These are phyloP conservation scores for Pleurotus salmoneostramineus DNA, from an alignment of 768 basidiomycete genomes.

Conservation along the genomic window DNA sequence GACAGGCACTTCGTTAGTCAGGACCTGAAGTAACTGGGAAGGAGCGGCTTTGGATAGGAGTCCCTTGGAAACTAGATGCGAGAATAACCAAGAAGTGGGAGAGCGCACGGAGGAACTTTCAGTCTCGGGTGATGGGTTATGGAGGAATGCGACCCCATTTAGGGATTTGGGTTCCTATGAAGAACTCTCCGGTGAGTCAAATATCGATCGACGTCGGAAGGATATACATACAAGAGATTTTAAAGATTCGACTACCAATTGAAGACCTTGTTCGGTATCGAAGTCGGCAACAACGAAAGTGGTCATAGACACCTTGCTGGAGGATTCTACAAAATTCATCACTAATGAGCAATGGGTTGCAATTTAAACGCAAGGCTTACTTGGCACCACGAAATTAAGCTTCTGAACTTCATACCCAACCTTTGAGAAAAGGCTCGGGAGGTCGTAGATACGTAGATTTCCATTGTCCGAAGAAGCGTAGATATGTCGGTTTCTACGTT, in stretches of 20 bases:
- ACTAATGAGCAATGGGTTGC: not conserved
- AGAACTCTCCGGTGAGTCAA: not conserved
- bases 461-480: slow-evolving; percentile 46
- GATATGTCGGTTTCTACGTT: slow-evolving; percentile 74
- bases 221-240: slow-evolving; percentile 50
- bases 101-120: slow-evolving; percentile 14
- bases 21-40: slow-evolving; percentile 31
- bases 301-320: slow-evolving; percentile 37
- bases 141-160: slow-evolving; percentile 46
- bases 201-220: not conserved
- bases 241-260: slow-evolving; percentile 64
- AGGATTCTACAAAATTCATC: slow-evolving; percentile 19
- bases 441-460: slow-evolving; percentile 47
- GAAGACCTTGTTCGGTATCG: slow-evolving; percentile 54
- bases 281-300: slow-evolving; percentile 76
- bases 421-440: slow-evolving; percentile 49
- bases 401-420: slow-evolving; percentile 37
- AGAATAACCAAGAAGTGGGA: slow-evolving; percentile 41
- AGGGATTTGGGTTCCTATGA: slow-evolving; percentile 39
- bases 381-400: slow-evolving; percentile 51
- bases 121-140: slow-evolving; percentile 71
- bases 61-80: slow-evolving; percentile 41
- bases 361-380: slow-evolving; percentile 10
- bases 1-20: slow-evolving; percentile 23
- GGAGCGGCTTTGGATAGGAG: slow-evolving; percentile 36